These are phyloP conservation scores for Hawksworthiomyces lignivorus DNA, from an alignment of 2,329 filamentous ascomycete genomes.

Conservation along the genomic window DNA sequence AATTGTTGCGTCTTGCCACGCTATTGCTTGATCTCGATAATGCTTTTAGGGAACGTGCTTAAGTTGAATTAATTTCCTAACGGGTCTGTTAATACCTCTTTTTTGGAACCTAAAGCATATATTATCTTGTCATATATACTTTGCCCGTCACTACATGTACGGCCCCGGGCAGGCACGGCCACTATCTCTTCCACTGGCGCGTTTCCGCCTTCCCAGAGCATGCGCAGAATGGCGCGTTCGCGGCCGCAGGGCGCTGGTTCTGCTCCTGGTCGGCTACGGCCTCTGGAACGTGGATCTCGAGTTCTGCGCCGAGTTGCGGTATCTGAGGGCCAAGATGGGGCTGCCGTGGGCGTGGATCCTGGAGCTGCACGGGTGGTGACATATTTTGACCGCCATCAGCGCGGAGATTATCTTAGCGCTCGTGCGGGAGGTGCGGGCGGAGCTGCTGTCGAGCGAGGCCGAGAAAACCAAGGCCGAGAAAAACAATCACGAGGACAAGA, in stretches of 20 bases:
- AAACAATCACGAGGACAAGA: too few species aligned
- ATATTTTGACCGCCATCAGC: slow-evolving; percentile 48
- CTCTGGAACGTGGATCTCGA: slow-evolving; percentile 52
- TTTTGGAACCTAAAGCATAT: too few species aligned
- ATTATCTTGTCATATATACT: too few species aligned
- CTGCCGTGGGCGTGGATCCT: slow-evolving; percentile 47
- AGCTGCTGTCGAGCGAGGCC: neutral
- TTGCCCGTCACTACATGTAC: too few species aligned
- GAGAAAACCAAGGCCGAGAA: too few species aligned
- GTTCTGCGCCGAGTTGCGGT: slow-evolving; percentile 40
- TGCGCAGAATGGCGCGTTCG: slow-evolving; percentile 20
- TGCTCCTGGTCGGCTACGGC: slow-evolving; percentile 37
- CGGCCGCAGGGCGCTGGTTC: slow-evolving; percentile 22
- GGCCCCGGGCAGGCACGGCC: too few species aligned
- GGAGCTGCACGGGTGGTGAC: slow-evolving; percentile 58
- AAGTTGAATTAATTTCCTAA: too few species aligned
- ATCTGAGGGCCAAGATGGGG: slow-evolving; percentile 35
- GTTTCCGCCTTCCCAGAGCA: slow-evolving; percentile 19
- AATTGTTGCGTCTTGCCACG: too few species aligned
- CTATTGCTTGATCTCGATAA: too few species aligned
- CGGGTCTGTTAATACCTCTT: too few species aligned
- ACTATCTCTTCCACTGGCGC: slow-evolving; percentile 26
- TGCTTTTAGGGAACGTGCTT: too few species aligned
- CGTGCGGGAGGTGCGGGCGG: slow-evolving; percentile 20
- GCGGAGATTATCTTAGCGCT: slow-evolving; percentile 35